These are phyloP conservation scores for Termitomyces sp. DNA, from an alignment of 768 basidiomycete genomes.

Conservation along the genomic window DNA sequence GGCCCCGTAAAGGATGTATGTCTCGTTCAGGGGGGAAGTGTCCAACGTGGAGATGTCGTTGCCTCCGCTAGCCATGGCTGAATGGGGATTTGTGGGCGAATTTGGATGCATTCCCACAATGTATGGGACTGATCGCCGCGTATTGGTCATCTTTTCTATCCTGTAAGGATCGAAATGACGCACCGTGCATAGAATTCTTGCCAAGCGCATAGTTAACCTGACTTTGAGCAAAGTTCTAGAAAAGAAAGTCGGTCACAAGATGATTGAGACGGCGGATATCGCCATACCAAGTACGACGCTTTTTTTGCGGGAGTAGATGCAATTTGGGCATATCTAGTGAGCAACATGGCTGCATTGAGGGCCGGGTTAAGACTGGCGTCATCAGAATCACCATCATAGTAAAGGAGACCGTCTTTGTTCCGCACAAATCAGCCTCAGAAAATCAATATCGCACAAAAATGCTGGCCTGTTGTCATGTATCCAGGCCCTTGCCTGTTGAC, in stretches of 20 bases:
- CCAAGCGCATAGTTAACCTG: conserved; percentile 86
- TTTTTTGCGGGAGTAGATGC: conserved; percentile 59
- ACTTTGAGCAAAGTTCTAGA: conserved; percentile 64
- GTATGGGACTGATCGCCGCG: conserved; percentile 55
- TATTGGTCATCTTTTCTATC: not conserved
- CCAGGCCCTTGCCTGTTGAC: conserved; percentile 53
- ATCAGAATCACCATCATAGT: conserved; percentile 81
- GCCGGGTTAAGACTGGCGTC: conserved; percentile 81
- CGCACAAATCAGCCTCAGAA: not conserved
- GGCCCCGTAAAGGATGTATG: conserved; percentile 81
- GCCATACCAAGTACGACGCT: conserved; percentile 52
- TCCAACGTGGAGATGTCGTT: conserved; percentile 65
- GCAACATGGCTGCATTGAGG: conserved; percentile 81
- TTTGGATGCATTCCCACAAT: conserved; percentile 89
- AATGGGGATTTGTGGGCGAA: conserved; percentile 87
- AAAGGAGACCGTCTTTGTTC: conserved; percentile 69
- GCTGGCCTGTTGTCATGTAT: conserved; percentile 58
- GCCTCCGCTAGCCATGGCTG: conserved; percentile 85
- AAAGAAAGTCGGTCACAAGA: not conserved
- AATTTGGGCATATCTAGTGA: conserved; percentile 72
- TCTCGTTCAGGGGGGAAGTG: conserved; percentile 65
- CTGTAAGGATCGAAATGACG: conserved; percentile 12
- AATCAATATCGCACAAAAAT: not conserved
- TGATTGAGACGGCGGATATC: conserved; percentile 7
- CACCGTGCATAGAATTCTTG: conserved; percentile 86